These are phyloP conservation scores for Boeremia lycopersici DNA, from an alignment of 2,329 filamentous ascomycete species.

Conservation along the genomic window DNA sequence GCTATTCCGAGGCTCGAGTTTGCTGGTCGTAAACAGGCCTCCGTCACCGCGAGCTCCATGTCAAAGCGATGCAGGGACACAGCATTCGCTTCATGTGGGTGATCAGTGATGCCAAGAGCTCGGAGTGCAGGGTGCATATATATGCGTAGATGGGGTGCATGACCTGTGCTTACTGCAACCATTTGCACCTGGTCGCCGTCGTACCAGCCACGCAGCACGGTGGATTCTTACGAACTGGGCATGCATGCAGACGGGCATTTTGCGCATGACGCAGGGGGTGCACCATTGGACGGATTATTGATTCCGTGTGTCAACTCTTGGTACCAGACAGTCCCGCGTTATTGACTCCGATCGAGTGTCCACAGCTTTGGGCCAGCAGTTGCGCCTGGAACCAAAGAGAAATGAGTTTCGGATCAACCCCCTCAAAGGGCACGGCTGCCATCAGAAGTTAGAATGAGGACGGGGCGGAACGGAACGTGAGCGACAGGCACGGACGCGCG, in stretches of 20 bases:
- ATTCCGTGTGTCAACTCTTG: conserved; percentile 9
- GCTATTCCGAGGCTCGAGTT: background rate
- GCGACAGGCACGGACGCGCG: conserved; percentile 12
- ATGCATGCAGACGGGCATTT: conserved; percentile 10
- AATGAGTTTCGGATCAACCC: background rate
- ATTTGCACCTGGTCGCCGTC: conserved; percentile 10
- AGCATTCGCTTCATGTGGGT: conserved; percentile 15
- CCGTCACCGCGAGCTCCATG: background rate
- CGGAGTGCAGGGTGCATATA: conserved; percentile 19
- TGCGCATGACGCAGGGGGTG: conserved; percentile 5
- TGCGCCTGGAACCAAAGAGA: background rate
- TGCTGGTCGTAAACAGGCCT: background rate
- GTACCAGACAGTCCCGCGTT: background rate
- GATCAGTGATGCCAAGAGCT: conserved; percentile 22
- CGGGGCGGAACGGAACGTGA: conserved; percentile 21
- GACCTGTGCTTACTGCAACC: conserved; percentile 1
- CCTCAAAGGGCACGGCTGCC: conserved; percentile 1
- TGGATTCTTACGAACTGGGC: conserved; percentile 3
- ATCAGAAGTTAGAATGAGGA: conserved; percentile 6
- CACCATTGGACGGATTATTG: conserved; percentile 11
- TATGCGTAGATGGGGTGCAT: conserved; percentile 14
- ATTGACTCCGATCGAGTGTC: background rate
- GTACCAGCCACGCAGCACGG: conserved; percentile 8
- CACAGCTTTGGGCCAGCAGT: background rate
- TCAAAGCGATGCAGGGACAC: conserved; percentile 11